Conservation (phyloP, 2,329 filamentous ascomycete species). For the Fusarium virguliforme region DNA sequence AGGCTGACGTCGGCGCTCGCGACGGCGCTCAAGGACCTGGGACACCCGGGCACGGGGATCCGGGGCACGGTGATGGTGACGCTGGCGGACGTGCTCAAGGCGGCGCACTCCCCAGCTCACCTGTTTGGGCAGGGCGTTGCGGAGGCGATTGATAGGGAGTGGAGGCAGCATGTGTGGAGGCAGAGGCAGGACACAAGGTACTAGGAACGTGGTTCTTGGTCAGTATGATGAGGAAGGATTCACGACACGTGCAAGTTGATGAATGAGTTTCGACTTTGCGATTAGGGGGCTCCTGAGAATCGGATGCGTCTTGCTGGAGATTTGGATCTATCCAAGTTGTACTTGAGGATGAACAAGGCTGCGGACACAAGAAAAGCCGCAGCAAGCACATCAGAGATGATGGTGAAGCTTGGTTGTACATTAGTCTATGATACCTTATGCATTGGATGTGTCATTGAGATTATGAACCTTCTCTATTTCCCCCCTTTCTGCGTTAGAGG, state of each 20-base stretch:
- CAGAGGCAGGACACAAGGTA: background rate
- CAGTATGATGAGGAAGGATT: background rate
- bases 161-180: constrained; percentile 30
- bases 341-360: background rate
- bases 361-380: background rate
- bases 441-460: no score
- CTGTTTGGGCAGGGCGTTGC: constrained; percentile 46
- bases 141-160: constrained; percentile 37
- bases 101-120: constrained; percentile 43
- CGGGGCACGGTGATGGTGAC: constrained; percentile 43
- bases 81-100: constrained; percentile 34
- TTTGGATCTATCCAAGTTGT: background rate
- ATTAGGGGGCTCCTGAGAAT: background rate
- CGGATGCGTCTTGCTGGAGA: background rate
- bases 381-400: background rate
- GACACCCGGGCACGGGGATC: constrained; percentile 42
- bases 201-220: background rate
- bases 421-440: background rate
- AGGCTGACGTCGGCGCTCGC: constrained; percentile 52
- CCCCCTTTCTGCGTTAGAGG: no score
- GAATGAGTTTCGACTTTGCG: background rate
- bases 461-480: no score
- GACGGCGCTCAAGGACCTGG: constrained; percentile 48
- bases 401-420: background rate
- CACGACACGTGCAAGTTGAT: no score